Percentiles rank a stretch among this genome's conserved stretches.
Evolutionary conservation across 768 basidiomycete species (phyloP).

Genomic region (Boletus sensibilis): DNA sequence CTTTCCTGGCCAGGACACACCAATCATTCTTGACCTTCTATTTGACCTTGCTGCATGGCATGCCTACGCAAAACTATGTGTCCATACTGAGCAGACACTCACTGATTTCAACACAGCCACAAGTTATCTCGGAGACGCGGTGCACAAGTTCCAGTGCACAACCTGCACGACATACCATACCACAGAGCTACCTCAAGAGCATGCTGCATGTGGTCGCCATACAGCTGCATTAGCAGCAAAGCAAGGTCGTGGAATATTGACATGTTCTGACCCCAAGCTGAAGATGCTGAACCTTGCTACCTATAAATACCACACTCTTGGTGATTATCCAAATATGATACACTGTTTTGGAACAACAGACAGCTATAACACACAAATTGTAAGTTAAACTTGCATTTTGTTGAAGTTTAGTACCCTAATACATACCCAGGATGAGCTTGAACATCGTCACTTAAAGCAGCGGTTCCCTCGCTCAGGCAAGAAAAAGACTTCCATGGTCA

Average conservation of each 20-base stretch:
- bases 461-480: too few species aligned
- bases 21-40: constrained; percentile 11
- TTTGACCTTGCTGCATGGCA: constrained; percentile 23
- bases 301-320: too few species aligned
- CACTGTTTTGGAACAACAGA: too few species aligned
- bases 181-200: constrained; percentile 12
- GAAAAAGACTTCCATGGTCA: too few species aligned
- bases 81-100: constrained; percentile 16
- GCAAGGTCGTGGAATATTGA: neutral
- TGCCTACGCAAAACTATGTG: constrained; percentile 8
- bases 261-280: too few species aligned
- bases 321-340: too few species aligned
- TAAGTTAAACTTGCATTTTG: too few species aligned
- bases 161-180: constrained; percentile 28
- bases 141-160: constrained; percentile 21
- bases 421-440: too few species aligned
- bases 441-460: too few species aligned
- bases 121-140: constrained; percentile 5
- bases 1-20: constrained; percentile 10
- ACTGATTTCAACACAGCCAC: constrained; percentile 7
- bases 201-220: neutral
- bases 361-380: too few species aligned
- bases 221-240: constrained; percentile 1
- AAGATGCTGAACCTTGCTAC: too few species aligned
- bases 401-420: too few species aligned